Percentiles rank a stretch among this genome's conserved stretches.
Evolutionary conservation across 805 yeast species (phyloP).

Genomic region (Nakazawaea ambrosiae): DNA sequence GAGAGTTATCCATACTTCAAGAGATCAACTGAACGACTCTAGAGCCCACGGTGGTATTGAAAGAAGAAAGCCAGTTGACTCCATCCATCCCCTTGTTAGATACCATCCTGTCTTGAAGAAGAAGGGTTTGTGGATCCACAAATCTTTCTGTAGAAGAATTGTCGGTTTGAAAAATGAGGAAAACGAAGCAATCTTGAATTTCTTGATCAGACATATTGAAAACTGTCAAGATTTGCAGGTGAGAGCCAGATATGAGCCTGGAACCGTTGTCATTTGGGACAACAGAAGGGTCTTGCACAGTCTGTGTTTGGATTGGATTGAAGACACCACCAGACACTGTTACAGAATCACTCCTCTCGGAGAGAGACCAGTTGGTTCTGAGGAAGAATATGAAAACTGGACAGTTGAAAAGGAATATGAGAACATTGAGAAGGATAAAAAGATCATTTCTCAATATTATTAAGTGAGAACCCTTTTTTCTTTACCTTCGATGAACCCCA

Average conservation of each 20-base stretch:
- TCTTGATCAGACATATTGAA: conserved; percentile 45
- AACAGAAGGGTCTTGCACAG: conserved; percentile 66
- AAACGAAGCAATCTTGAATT: conserved; percentile 50
- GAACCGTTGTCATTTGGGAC: conserved; percentile 72
- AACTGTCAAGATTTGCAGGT: conserved; percentile 55
- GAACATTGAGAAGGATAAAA: conserved; percentile 1
- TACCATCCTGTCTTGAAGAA: conserved; percentile 65
- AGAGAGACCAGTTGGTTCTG: conserved; percentile 48
- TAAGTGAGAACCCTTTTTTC: background rate
- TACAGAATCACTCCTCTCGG: conserved; percentile 69
- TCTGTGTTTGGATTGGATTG: conserved; percentile 67
- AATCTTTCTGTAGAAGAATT: conserved; percentile 57
- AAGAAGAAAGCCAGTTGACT: conserved; percentile 56
- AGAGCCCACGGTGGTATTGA: conserved; percentile 51
- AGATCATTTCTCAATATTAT: conserved; percentile 4
- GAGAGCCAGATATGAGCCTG: conserved; percentile 66
- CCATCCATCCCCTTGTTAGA: conserved; percentile 65
- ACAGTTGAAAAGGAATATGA: conserved; percentile 20
- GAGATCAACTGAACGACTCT: conserved; percentile 60
- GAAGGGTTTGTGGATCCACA: conserved; percentile 51
- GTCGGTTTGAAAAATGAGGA: conserved; percentile 71
- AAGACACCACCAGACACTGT: conserved; percentile 62
- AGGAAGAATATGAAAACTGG: conserved; percentile 26
- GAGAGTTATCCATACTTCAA: conserved; percentile 64
- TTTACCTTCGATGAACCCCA: no score